These are phyloP conservation scores for Berberis thunbergii DNA, from an alignment of 164 flowering plant species.

Conservation along the genomic window DNA sequence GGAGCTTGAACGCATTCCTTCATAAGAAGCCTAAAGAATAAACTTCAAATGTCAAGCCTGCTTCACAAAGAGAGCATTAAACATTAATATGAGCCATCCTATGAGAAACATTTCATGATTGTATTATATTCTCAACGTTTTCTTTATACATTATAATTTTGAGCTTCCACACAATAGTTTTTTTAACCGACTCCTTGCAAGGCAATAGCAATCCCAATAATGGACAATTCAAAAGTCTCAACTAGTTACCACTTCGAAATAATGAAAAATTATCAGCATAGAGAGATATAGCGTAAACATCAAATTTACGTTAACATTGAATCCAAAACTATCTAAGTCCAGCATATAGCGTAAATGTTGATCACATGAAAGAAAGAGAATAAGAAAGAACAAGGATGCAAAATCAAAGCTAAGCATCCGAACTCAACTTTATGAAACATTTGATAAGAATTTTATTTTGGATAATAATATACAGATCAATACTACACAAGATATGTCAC, in stretches of 20 bases:
- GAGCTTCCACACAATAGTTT: neutral
- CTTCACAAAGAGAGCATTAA: neutral
- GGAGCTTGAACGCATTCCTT: slow-evolving; percentile 68
- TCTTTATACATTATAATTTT: no score
- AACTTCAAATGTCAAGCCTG: neutral
- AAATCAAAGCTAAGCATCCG: no score
- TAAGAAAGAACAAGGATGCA: neutral
- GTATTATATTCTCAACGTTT: no score
- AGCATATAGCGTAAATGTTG: slow-evolving; percentile 44
- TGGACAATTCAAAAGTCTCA: neutral
- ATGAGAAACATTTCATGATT: neutral
- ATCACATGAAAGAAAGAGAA: neutral
- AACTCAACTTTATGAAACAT: no score
- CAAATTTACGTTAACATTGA: slow-evolving; percentile 70
- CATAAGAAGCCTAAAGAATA: slow-evolving; percentile 51
- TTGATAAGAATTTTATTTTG: no score
- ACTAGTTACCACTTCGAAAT: neutral
- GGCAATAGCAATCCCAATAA: no score
- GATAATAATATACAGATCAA: no score
- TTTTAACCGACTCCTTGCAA: no score
- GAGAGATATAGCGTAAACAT: neutral
- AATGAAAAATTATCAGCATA: neutral
- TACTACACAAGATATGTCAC: no score
- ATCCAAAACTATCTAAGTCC: slow-evolving; percentile 89
- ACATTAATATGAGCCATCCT: neutral